Base-by-base conservation (phyloP, 345 rosid species). In the Raphanus sativus region DNA sequence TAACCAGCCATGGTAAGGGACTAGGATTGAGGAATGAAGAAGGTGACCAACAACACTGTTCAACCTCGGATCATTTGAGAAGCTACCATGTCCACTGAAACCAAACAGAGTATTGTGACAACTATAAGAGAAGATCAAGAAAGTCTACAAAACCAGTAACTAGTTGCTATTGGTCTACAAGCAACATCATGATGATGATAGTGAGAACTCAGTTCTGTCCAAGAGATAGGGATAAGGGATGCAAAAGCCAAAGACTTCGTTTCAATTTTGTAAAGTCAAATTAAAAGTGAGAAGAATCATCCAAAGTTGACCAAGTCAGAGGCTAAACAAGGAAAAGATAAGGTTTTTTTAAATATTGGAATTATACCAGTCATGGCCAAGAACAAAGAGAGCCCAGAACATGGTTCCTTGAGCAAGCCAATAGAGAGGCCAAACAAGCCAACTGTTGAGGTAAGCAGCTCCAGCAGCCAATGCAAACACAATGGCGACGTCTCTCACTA, bases 331-430 rank as follows among this genome's bases (percentile, higher is more conserved):
- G 3, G 13, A 66, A 50, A 11, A 58, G 16, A 58, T 9, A 25
- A 34, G 5, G 3, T 66, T 62, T 74, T n/a, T 68, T 74, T 24
- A 28, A 28, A 28, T 3, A 8, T 40, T 10, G 1, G 4, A 2
- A 29, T 30, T 26, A 36, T 83, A 93, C 98, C 98, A 91, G 75
- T 94, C 98, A 84, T 94, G 98, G 6, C 97, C 97, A 30, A 94
- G 97, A 80, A 94, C 98, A 83, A 94, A 94, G 70, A 94, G 86
- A 72, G 94, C 98, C 98, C 98, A 94, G 63, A 91, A 94, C 97
- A 94, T 94, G 45, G 98, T 94, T 50, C 97, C 98, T 75, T 94
- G 98, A 74, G 87, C 90, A 13, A 81, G 45, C 98, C 98, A 94
- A 68, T 91, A 94, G 59, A 94, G 89, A 29, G 97, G 98, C 98